Conservation (phyloP, 805 yeast species). For the Vanderwaltozyma tropicalis region DNA sequence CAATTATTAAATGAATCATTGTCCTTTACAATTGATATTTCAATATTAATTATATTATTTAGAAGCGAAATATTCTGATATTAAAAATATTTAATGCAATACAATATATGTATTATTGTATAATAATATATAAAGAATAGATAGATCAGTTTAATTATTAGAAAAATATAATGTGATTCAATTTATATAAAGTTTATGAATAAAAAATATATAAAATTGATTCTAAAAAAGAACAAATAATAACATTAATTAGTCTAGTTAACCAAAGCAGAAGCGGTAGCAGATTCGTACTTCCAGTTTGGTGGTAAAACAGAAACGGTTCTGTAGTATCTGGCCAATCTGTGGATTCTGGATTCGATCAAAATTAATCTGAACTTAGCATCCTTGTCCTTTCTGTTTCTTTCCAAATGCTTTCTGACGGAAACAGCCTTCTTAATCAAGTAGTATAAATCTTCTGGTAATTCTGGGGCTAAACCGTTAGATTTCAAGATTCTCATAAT, state of each 20-base stretch:
- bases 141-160: too few species aligned
- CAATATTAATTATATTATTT: too few species aligned
- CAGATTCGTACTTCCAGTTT: slow-evolving; percentile 99
- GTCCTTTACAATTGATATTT: too few species aligned
- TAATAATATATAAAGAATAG: too few species aligned
- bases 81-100: too few species aligned
- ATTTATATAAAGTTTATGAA: slow-evolving; percentile 1
- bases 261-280: slow-evolving; percentile 99
- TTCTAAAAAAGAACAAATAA: background rate
- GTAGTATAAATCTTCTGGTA: slow-evolving; percentile 99
- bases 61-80: too few species aligned
- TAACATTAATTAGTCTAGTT: slow-evolving; percentile 48
- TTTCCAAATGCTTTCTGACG: slow-evolving; percentile 99
- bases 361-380: slow-evolving; percentile 99
- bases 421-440: slow-evolving; percentile 99
- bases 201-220: slow-evolving; percentile 9
- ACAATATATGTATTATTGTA: too few species aligned
- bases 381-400: slow-evolving; percentile 99
- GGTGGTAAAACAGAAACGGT: slow-evolving; percentile 98
- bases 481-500: slow-evolving; percentile 97
- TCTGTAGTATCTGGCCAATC: slow-evolving; percentile 99
- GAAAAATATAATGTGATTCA: background rate
- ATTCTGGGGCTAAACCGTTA: slow-evolving; percentile 99
- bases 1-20: too few species aligned
- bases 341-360: slow-evolving; percentile 99